phyloP scores from a whole-genome alignment of 192 early-diverging fungal genomes.

The Coemansia biformis region DNA sequence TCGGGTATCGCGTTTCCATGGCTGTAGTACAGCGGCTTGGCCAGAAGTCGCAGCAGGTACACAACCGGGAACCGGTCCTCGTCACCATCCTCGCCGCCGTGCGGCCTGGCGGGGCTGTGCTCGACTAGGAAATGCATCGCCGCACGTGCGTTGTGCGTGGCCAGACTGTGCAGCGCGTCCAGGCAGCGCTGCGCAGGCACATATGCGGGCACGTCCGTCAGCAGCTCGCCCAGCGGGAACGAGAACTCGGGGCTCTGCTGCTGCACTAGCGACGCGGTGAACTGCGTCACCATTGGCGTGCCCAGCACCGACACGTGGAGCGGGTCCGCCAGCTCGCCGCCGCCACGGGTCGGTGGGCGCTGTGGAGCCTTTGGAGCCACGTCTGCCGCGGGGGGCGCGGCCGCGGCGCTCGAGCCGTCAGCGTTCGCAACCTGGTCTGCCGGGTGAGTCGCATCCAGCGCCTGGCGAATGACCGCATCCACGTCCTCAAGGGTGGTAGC shows the following conservation, averaged over 20 bases:
- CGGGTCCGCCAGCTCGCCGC: background rate
- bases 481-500: conserved; percentile 37
- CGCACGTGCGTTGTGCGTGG: conserved; percentile 65
- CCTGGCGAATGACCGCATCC: conserved; percentile 32
- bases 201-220: conserved; percentile 69
- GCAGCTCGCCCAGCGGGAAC: conserved; percentile 45
- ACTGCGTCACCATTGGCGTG: conserved; percentile 27
- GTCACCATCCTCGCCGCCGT: conserved; percentile 68
- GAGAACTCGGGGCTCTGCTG: conserved; percentile 30
- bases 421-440: background rate
- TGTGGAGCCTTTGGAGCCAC: background rate
- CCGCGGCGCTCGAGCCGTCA: background rate
- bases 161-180: conserved; percentile 75
- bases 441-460: conserved; percentile 1
- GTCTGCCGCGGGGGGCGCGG: background rate
- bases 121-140: conserved; percentile 65
- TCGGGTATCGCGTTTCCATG: conserved; percentile 75
- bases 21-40: conserved; percentile 73
- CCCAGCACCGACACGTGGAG: conserved; percentile 11
- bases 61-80: conserved; percentile 51
- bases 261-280: conserved; percentile 35
- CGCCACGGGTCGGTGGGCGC: background rate
- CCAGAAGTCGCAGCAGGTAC: conserved; percentile 76
- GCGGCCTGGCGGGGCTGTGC: conserved; percentile 41
- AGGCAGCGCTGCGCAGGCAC: conserved; percentile 86